Evolutionary conservation across 2,329 filamentous ascomycete species (phyloP), one percentile per base, ranked within the genome.

Genomic region (Alternaria infectoria): DNA sequence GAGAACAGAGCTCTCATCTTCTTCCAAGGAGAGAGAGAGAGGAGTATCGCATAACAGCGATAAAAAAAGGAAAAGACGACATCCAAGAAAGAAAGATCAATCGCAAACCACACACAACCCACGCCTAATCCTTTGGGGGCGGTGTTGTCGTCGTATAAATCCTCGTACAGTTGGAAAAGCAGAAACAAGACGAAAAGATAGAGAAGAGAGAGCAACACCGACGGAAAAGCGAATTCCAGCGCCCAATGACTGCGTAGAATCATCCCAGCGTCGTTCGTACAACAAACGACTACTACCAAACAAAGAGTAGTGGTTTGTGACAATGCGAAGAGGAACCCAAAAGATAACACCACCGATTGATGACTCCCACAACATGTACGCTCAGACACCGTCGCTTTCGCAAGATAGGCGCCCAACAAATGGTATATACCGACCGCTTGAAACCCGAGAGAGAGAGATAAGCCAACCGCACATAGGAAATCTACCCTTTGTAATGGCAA

Each of bases 341-440:
- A 40, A 46, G 26, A 51, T 26, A 51, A 52, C 49, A 52, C 43
- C 46, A 36, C 17, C 43, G 43, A 45, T 26, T 50, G 68, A 71
- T 65, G 63, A 74, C 69, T 40, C 36, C 75, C 62, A 64, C 67
- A 71, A 59, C 71, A 70, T 51, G 47, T 51, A 52, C 69, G 67
- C 69, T 70, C 69, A 69, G 75, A 79, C 78, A 79, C 77, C 77
- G 66, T 45, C 75, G 77, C 77, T 79, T 51, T 77, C 76, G 74
- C 76, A 77, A 73, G 68, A 70, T 73, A 52, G 74, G 74, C 76
- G 76, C 77, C 75, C 69, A 65, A 65, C 67, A 73, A 52, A 72
- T 80, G 78, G 78, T 80, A 80, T 80, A 79, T 77, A 79, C 77
- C 77, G 74, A 74, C 77, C 75, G 71, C 72, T 65, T 71, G 65